Evolutionary conservation across 1,284 basidiomycete species (phyloP), one percentile per base, ranked within the genome.

Genomic region (Hemileia vastatrix): DNA sequence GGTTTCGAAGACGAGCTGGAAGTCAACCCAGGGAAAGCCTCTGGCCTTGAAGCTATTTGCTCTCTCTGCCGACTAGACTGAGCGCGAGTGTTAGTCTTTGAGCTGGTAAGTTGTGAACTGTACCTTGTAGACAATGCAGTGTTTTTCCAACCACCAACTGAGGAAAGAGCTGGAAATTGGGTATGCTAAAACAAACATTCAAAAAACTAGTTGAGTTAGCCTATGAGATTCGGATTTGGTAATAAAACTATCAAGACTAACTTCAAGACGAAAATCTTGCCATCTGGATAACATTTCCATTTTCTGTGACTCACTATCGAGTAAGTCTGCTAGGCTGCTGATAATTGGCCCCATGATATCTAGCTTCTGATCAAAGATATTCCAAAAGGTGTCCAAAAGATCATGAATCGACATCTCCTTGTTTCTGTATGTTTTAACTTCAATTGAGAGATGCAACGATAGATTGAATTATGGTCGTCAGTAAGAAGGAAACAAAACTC

Each of bases 361-460:
- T 24, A 86, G 74, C 67, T 88, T 83, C 43, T 82, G 79, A 67
- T 93, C 88, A 13, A 95, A 79, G 18, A 96, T 81, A 69, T 85
- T 87, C 83, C 85, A 92, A 9, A 94, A 80, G 0, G 89, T 94
- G 47, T 86, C 86, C 52, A 96, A 84, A 69, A 96, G 80, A 76
- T 95, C 92, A 9, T 84, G 80, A 0, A 90, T 87, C 21, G 82
- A 84, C 13, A 84, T 85, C 74, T 98, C 93, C 57, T 84, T 84
- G 4, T 82, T 78, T 47, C 84, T 83, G 77, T 86, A 97, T 27
- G 86, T 83, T 11, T 89, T 84, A 31, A 92, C 83, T 19, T 49
- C 3, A 47, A 11, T 40, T 6, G 9, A 9, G 19, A 27, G 27
- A 27, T 11, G 19, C 15, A n/a, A 58, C 21, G 18, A 47, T 18